A percentile compares a stretch with the other conserved stretches of the same genome.
Conservation (phyloP, 371 early-diverging fungal species). For the Coemansia sp. region DNA sequence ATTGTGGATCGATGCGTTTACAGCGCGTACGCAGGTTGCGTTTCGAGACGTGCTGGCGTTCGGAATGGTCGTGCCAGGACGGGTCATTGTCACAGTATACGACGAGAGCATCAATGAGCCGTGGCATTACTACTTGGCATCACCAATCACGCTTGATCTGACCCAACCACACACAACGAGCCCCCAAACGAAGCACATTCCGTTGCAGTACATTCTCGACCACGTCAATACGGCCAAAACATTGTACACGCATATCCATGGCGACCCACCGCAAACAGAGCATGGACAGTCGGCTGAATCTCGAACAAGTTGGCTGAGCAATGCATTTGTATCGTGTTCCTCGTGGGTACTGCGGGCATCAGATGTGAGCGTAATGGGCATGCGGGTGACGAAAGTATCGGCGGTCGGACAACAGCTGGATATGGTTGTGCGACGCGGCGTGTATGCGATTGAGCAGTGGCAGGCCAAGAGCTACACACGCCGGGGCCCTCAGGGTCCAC, state of each 20-base stretch:
- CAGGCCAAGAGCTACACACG: slow-evolving; percentile 17
- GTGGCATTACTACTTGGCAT: slow-evolving; percentile 43
- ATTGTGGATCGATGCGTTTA: slow-evolving; percentile 43
- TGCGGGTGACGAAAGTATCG: slow-evolving; percentile 28
- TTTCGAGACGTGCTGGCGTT: slow-evolving; percentile 25
- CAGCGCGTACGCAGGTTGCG: slow-evolving; percentile 45
- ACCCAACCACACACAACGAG: not conserved
- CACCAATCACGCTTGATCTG: slow-evolving; percentile 45
- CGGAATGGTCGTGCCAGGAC: slow-evolving; percentile 15
- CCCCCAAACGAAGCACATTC: not conserved
- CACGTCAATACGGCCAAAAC: slow-evolving; percentile 29
- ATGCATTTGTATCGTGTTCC: not conserved
- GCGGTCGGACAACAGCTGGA: slow-evolving; percentile 50
- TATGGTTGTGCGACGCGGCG: slow-evolving; percentile 31
- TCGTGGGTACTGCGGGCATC: slow-evolving; percentile 10
- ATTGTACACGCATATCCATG: slow-evolving; percentile 23
- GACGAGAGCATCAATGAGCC: slow-evolving; percentile 34
- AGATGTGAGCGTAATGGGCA: slow-evolving; percentile 13
- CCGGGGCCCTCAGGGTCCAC: slow-evolving; percentile 13
- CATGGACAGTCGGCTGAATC: not conserved
- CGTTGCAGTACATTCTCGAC: slow-evolving; percentile 28
- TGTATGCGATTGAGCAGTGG: slow-evolving; percentile 39
- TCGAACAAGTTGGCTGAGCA: not conserved
- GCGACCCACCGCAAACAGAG: not conserved
- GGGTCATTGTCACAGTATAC: slow-evolving; percentile 32